Percentiles rank a stretch among this genome's conserved stretches.
Evolutionary conservation across 1,284 basidiomycete species (phyloP).

Genomic region (Tylopilus orsonianus): DNA sequence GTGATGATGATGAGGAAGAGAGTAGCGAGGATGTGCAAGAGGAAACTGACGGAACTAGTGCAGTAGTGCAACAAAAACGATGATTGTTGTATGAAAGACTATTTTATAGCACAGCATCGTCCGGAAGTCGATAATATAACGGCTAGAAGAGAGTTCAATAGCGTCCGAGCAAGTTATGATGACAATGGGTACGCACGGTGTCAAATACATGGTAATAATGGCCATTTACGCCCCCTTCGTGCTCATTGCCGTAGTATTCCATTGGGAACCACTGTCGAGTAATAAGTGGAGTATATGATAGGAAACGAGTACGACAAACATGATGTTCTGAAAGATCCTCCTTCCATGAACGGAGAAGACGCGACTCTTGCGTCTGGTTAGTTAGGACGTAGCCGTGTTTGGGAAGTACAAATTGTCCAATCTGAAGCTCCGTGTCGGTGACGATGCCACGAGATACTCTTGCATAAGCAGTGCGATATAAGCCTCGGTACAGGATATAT

Average conservation of each 20-base stretch:
- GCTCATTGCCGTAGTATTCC: conserved; percentile 60
- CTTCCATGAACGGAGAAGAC: conserved; percentile 69
- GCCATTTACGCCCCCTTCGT: conserved; percentile 58
- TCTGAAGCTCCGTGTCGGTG: conserved; percentile 76
- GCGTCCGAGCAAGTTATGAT: neutral
- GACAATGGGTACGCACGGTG: conserved; percentile 46
- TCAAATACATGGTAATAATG: conserved; percentile 77
- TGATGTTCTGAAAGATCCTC: conserved; percentile 63
- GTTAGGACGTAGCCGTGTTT: conserved; percentile 50
- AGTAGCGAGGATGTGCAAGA: conserved; percentile 18
- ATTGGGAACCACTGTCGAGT: conserved; percentile 68
- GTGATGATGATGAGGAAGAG: conserved; percentile 29
- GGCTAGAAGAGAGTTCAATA: conserved; percentile 42
- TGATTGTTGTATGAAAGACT: conserved; percentile 15
- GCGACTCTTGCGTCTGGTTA: conserved; percentile 60
- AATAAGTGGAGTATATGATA: conserved; percentile 1
- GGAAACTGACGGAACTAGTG: conserved; percentile 4
- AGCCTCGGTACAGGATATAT: conserved; percentile 82
- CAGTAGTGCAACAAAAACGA: conserved; percentile 10
- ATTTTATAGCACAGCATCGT: conserved; percentile 46
- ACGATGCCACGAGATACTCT: conserved; percentile 70
- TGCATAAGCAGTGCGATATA: conserved; percentile 79
- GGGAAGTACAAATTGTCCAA: conserved; percentile 80
- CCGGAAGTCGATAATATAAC: conserved; percentile 65
- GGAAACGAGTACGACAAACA: conserved; percentile 40